These are phyloP conservation scores for Fusarium sp. DNA, from an alignment of 2,329 filamentous ascomycete genomes.

Conservation along the genomic window DNA sequence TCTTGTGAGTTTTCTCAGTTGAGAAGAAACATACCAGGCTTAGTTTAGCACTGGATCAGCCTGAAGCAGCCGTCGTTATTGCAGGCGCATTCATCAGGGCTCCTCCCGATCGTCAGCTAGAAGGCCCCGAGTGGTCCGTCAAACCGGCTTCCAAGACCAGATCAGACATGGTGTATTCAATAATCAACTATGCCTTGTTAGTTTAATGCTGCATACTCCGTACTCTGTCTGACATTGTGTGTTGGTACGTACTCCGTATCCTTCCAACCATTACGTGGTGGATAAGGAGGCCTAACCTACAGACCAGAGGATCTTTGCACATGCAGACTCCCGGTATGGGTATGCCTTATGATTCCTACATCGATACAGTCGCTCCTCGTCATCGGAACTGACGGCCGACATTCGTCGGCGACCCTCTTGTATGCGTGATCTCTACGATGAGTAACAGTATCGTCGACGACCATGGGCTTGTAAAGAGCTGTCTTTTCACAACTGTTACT, in stretches of 20 bases:
- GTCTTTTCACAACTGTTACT: slow-evolving; percentile 19
- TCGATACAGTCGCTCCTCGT: slow-evolving; percentile 31
- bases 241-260: slow-evolving; percentile 12
- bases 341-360: slow-evolving; percentile 22
- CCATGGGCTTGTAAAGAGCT: slow-evolving; percentile 13
- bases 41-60: slow-evolving; percentile 24
- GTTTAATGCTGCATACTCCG: slow-evolving; percentile 34
- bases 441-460: neutral
- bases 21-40: slow-evolving; percentile 10
- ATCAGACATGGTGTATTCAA: slow-evolving; percentile 20
- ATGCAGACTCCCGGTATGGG: slow-evolving; percentile 20
- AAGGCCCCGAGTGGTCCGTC: slow-evolving; percentile 26
- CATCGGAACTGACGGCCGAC: slow-evolving; percentile 14
- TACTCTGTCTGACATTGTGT: neutral
- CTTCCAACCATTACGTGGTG: slow-evolving; percentile 9
- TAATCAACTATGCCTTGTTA: slow-evolving; percentile 25
- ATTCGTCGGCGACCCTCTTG: slow-evolving; percentile 4
- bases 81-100: slow-evolving; percentile 18
- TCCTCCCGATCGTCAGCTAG: slow-evolving; percentile 23
- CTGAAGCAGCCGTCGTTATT: slow-evolving; percentile 24
- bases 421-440: neutral
- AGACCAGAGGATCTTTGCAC: slow-evolving; percentile 18
- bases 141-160: slow-evolving; percentile 13
- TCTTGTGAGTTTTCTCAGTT: slow-evolving; percentile 1
- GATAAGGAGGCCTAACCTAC: slow-evolving; percentile 20